A percentile compares a stretch with the other conserved stretches of the same genome.
Conservation (phyloP, 345 rosid genomes). For the Gossypium raimondii region DNA sequence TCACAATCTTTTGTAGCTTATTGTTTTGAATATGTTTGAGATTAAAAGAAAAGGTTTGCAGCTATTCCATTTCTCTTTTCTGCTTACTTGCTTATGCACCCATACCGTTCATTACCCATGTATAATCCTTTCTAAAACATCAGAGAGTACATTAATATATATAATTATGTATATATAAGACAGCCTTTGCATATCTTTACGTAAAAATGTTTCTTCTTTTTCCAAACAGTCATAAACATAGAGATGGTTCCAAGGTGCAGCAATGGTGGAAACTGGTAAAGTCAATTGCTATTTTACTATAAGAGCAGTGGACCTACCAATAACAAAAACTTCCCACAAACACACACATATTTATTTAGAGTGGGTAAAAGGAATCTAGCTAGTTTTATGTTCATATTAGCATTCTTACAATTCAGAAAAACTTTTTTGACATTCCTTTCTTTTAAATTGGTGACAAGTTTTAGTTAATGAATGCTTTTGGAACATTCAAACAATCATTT, state of each 20-base stretch:
- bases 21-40: background rate
- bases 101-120: background rate
- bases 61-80: constrained; percentile 13
- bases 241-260: background rate
- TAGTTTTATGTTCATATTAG: background rate
- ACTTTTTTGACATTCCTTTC: constrained; percentile 20
- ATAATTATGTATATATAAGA: background rate
- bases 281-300: background rate
- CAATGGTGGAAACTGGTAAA: background rate
- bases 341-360: background rate
- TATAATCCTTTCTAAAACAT: constrained; percentile 9
- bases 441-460: constrained; percentile 16
- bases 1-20: constrained; percentile 35
- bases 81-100: constrained; percentile 9
- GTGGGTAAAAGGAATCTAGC: constrained; percentile 3
- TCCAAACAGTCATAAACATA: background rate
- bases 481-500: background rate
- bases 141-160: background rate
- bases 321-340: background rate
- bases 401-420: background rate
- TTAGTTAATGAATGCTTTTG: background rate
- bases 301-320: background rate
- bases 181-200: background rate
- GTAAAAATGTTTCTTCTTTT: background rate
- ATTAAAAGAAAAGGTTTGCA: background rate